Evolutionary conservation across 148 eudicot species (phyloP).

Genomic region (Fagopyrum homotropicum): DNA sequence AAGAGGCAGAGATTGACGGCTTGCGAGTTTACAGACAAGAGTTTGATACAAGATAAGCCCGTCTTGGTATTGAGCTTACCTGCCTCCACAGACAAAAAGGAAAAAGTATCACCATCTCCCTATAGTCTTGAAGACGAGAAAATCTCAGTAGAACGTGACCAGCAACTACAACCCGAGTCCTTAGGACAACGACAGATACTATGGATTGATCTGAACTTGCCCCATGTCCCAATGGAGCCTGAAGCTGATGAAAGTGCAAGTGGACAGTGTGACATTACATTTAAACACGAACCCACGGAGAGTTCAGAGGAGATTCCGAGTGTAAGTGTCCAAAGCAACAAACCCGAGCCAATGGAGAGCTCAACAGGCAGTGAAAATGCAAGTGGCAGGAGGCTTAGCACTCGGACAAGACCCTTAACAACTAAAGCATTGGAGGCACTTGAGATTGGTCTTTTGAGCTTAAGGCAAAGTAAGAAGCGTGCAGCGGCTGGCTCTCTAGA

Average conservation of each 20-base stretch:
- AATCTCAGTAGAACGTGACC: not conserved
- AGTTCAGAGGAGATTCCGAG: not conserved
- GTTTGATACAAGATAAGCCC: not conserved
- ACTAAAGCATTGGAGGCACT: constrained; percentile 26
- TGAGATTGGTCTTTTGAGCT: constrained; percentile 13
- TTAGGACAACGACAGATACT: not conserved
- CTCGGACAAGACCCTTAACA: constrained; percentile 26
- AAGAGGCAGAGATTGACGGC: constrained; percentile 13
- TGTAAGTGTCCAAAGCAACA: not conserved
- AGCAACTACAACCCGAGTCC: not conserved
- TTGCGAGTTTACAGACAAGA: not conserved
- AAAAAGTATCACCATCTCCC: not conserved
- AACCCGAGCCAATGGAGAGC: not conserved
- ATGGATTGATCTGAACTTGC: not conserved
- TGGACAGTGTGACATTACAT: not conserved
- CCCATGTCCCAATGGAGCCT: constrained; percentile 8
- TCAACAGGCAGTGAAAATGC: not conserved
- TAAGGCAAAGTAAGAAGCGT: not conserved
- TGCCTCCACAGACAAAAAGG: constrained; percentile 1
- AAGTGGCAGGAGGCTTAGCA: constrained; percentile 25
- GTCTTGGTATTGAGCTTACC: constrained; percentile 10
- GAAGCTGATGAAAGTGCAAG: not conserved
- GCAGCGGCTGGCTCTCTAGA: not conserved
- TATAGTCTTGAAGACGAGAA: not conserved
- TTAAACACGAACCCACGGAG: not conserved